Base-by-base conservation (phyloP, 192 early-diverging fungal species). In the Haplosporangium gracile region DNA sequence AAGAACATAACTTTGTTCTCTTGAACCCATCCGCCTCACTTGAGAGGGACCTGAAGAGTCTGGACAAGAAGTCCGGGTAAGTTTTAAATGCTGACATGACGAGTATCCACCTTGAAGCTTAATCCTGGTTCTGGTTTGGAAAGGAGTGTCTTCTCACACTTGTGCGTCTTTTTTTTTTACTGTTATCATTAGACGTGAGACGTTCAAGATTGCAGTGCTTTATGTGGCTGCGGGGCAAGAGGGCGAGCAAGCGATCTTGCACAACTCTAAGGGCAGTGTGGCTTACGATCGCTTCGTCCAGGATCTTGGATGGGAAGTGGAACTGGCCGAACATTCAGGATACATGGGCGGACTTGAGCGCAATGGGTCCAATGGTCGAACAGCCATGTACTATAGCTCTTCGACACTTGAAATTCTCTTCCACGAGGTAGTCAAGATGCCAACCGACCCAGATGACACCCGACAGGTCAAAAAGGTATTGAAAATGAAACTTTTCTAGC, bases 181-280 rank as follows among this genome's bases (percentile, higher is more conserved):
- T 53, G 7, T 32, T 29, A 60, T 1, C 6, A 36, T 6, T 76
- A 82, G 95, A n/a, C 92, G 95, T 15, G 98, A 98, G 84, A 95
- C 94, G 0, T 91, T 97, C 81, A 99, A 99, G 76, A 86, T 98
- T 63, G 98, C 96, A 5, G 70, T 99, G 3, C 72, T 99, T 8
- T 99, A 99, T 90, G 97, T 99, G 38, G 97, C 92, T 0, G 91
- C 92, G 16, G 97, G 96, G 1, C 98, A 99, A 87, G 97, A 98
- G 87, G 95, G 96, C 69, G 98, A 99, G 76, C 85, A 92, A 8
- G 91, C 92, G 76, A 97, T 99, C 32, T 88, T 99, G 45, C 92
- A 91, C 70, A 99, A 99, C 84, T 83, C 84, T 5, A 42, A 72
- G 32, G 95, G 93, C 4, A 98, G 97, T 73, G 38, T 74, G 15